A percentile compares a stretch with the other conserved stretches of the same genome.
These are phyloP conservation scores for Flaveria sonorensis DNA, from an alignment of 129 eudicot species.

Conservation along the genomic window DNA sequence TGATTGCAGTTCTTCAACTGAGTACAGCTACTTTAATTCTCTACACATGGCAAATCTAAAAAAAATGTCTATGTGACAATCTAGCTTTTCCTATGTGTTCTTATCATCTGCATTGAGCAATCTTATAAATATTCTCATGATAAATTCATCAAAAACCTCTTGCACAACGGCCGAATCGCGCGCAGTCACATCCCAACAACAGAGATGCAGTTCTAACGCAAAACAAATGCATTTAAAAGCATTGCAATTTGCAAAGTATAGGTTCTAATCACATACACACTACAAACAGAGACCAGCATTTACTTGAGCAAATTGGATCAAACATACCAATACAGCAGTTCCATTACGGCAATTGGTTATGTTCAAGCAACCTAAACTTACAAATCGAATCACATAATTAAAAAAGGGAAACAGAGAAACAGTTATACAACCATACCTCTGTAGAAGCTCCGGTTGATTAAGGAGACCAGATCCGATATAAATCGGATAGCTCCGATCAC, in stretches of 20 bases:
- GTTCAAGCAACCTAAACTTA: background rate
- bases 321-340: background rate
- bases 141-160: background rate
- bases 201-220: too few species aligned
- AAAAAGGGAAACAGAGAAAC: background rate
- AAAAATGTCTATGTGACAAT: too few species aligned
- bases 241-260: background rate
- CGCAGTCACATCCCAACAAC: too few species aligned
- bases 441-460: slow-evolving; percentile 74
- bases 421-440: slow-evolving; percentile 36
- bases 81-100: background rate
- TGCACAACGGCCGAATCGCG: too few species aligned
- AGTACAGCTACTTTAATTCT: too few species aligned
- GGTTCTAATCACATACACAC: background rate
- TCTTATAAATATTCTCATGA: background rate
- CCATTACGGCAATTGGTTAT: background rate
- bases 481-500: slow-evolving; percentile 86
- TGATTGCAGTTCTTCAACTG: background rate
- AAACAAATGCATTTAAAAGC: background rate
- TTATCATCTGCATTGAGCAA: background rate
- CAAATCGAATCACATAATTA: too few species aligned
- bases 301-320: background rate
- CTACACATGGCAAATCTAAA: too few species aligned
- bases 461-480: slow-evolving; percentile 84
- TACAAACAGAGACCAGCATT: background rate